Evolutionary conservation across 2,329 filamentous ascomycete genomes (phyloP), one percentile per base, ranked within the genome.

Genomic region (Diaporthe velutina): DNA sequence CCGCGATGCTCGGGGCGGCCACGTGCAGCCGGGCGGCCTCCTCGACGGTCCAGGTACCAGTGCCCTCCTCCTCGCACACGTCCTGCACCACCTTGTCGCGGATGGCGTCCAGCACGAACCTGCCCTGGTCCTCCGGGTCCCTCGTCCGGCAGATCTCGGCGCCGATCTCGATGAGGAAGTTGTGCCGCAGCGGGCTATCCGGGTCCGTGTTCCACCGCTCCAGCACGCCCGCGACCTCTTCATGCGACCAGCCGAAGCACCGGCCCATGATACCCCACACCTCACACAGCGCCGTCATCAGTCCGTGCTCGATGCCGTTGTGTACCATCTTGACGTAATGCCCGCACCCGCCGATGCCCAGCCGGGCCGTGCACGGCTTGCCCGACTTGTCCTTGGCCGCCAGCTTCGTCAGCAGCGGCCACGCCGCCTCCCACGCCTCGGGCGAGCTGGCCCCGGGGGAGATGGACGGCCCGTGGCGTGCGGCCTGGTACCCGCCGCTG

Each of bases 251-350:
- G 0, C 87, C 88, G 33, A 94, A 83, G 1, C 90, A 88, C 57
- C 86, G 85, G 48, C 87, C 85, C 84, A 94, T 90, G 42, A 93
- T 86, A 0, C 86, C 86, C 91, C 91, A 94, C 3, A 90, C 89
- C 80, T 94, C 93, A 19, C 88, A 89, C 8, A 93, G 86, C 0
- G 88, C 86, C 71, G 83, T 89, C 84, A 94, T 89, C 90, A 94
- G 93, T 2, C 91, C 92, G 76, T 93, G 91, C 80, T 94, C 92
- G 75, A 94, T 94, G 1, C 92, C 92, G 77, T 94, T 94, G 80
- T 94, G 93, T 5, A 94, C 88, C 92, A 94, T 94, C 84, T 95
- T 94, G 54, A 94, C 91, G 79, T 92, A 94, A 80, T 94, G 92
- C 0, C 93, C 93, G 1, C 89, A 87, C 1, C 92, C 92, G 0